Evolutionary conservation across 768 basidiomycete genomes (phyloP).

Genomic region (Serendipita sp.): DNA sequence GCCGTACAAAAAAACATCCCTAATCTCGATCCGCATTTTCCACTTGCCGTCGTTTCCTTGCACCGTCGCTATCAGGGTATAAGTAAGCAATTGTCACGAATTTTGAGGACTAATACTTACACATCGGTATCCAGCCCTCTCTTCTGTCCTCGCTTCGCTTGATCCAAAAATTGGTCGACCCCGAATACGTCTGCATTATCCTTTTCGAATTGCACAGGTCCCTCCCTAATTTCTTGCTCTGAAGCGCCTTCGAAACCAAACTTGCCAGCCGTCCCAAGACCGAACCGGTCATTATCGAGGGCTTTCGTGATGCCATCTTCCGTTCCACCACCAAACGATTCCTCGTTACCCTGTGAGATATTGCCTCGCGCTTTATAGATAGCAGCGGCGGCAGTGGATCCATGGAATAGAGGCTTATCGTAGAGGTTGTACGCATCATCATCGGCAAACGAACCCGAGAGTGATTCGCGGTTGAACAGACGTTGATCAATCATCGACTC

Average conservation of each 20-base stretch:
- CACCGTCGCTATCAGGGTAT: conserved; percentile 27
- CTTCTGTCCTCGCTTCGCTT: conserved; percentile 91
- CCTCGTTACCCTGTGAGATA: conserved; percentile 70
- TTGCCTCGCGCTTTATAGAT: conserved; percentile 94
- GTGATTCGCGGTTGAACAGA: conserved; percentile 89
- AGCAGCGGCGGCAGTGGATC: conserved; percentile 93
- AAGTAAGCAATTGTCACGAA: neutral
- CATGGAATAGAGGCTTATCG: conserved; percentile 89
- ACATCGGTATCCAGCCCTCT: conserved; percentile 63
- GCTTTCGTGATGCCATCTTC: conserved; percentile 88
- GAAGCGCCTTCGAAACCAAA: conserved; percentile 85
- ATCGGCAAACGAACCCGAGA: conserved; percentile 65
- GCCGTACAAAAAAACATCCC: neutral
- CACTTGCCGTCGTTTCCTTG: conserved; percentile 54
- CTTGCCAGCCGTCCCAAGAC: conserved; percentile 54
- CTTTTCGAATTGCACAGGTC: conserved; percentile 98
- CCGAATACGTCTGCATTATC: conserved; percentile 95
- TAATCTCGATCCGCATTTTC: conserved; percentile 30
- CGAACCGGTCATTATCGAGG: conserved; percentile 86
- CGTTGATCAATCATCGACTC: conserved; percentile 96
- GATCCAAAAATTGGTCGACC: conserved; percentile 90
- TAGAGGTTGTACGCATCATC: conserved; percentile 92
- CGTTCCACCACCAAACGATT: conserved; percentile 85
- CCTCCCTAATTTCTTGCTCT: conserved; percentile 71
- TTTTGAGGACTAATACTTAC: conserved; percentile 25